Evolutionary conservation across 192 early-diverging fungal genomes (phyloP), one percentile per base, ranked within the genome.

Genomic region (Chytriomyces sp.): DNA sequence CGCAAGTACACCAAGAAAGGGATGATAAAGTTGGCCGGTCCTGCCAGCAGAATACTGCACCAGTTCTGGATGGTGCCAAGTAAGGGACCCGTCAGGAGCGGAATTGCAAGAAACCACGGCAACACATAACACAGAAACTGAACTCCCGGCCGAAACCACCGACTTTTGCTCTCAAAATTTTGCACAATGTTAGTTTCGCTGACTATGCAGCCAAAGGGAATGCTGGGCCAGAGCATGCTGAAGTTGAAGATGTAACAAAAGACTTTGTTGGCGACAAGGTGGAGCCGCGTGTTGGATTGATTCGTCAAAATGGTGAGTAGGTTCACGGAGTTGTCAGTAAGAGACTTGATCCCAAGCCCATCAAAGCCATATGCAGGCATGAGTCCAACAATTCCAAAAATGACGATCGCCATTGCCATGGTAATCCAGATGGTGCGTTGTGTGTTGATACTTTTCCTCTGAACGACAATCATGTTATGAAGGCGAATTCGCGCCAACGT

Each of bases 21-120:
- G 58, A 87, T 72, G n/a, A 87, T 72, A 59, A 83, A 87, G 62
- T 87, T 87, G 6, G 84, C 82, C 4, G 83, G 76, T 12, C 68
- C 71, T 7, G 82, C 78, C 62, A 86, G 82, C n/a, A 87, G 30
- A 41, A 85, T 56, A 3, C 81, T 79, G 3, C 80, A 84, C 85
- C 85, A 87, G 25, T 58, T 79, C 44, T 80, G 73, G 70, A 87
- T 81, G 0, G 41, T 32, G 33, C 70, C 75, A 68, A 86, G 58
- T 22, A 53, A 36, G 22, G 63, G 61, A 2, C 78, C 76, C 10
- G 81, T 82, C 58, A 75, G 77, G 30, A 87, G 40, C 1, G 83
- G 85, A 41, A 82, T 77, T 19, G 64, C 57, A 31, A 80, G n/a
- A 55, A 85, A 30, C 81, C 79, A 85, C 19, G 85, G 85, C 59